Percentiles rank a stretch among this genome's conserved stretches.
Conservation (phyloP, 2,329 filamentous ascomycete species). For the Penicillium occitanis region DNA sequence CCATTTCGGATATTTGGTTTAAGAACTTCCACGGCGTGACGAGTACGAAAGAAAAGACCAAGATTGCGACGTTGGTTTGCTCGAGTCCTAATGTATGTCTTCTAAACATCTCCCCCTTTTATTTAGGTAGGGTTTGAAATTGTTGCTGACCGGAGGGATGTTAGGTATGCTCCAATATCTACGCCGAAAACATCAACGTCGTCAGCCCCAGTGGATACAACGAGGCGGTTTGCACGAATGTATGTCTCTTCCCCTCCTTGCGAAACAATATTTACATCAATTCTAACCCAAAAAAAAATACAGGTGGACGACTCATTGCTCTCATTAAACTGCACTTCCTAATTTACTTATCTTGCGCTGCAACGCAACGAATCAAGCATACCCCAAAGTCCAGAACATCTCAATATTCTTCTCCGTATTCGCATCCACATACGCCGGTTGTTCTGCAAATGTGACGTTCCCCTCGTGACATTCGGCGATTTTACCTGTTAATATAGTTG, state of each 20-base stretch:
- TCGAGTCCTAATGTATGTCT: conserved; percentile 50
- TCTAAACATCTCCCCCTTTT: neutral
- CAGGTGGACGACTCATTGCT: conserved; percentile 36
- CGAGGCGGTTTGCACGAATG: conserved; percentile 48
- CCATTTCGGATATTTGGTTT: conserved; percentile 31
- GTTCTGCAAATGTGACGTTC: conserved; percentile 50
- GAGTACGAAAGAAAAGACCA: conserved; percentile 44
- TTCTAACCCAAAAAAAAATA: neutral
- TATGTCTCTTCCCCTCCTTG: conserved; percentile 25
- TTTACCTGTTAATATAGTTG: conserved; percentile 27
- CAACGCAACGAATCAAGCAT: conserved; percentile 37
- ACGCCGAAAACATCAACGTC: conserved; percentile 48
- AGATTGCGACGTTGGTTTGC: conserved; percentile 51
- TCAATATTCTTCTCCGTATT: conserved; percentile 51
- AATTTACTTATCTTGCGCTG: neutral
- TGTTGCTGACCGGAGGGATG: neutral
- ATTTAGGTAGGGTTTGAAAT: no score
- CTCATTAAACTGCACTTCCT: conserved; percentile 36
- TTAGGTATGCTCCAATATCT: conserved; percentile 50
- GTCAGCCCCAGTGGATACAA: conserved; percentile 49
- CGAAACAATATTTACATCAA: neutral
- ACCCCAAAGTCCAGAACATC: conserved; percentile 50
- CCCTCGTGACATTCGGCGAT: conserved; percentile 53
- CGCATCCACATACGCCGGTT: conserved; percentile 50
- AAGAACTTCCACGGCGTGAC: conserved; percentile 59